phyloP scores from a whole-genome alignment of 129 eudicot genomes.

The Lonicera japonica region DNA sequence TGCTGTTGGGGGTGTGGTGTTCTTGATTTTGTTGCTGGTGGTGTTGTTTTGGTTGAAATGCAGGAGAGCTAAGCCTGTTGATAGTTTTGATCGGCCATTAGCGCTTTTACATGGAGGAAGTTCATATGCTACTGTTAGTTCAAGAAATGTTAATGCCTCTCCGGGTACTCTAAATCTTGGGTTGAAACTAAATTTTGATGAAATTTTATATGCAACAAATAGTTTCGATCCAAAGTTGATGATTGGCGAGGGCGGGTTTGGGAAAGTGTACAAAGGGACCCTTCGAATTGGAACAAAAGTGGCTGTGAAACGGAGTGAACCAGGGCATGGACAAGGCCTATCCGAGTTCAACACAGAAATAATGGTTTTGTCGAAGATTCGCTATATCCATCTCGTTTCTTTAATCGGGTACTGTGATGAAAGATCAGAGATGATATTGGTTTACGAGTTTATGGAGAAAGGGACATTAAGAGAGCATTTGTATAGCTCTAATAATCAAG shows the following conservation, averaged over 20 bases:
- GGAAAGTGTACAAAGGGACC: slow-evolving; percentile 57
- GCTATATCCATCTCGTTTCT: slow-evolving; percentile 57
- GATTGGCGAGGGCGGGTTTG: slow-evolving; percentile 70
- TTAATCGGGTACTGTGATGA: slow-evolving; percentile 71
- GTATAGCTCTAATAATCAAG: slow-evolving; percentile 10
- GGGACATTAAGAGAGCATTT: slow-evolving; percentile 65
- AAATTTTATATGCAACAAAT: slow-evolving; percentile 39
- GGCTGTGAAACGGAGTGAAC: slow-evolving; percentile 55
- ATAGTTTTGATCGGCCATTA: slow-evolving; percentile 12
- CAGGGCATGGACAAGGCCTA: slow-evolving; percentile 50
- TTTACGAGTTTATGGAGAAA: slow-evolving; percentile 64
- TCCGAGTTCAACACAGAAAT: slow-evolving; percentile 62
- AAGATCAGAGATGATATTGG: slow-evolving; percentile 54
- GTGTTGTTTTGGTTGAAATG: slow-evolving; percentile 20
- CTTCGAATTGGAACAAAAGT: slow-evolving; percentile 39
- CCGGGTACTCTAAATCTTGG: slow-evolving; percentile 36
- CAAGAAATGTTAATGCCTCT: slow-evolving; percentile 21
- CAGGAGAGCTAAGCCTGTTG: slow-evolving; percentile 24
- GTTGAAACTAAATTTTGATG: slow-evolving; percentile 34
- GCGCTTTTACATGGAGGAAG: slow-evolving; percentile 22
- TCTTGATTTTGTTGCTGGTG: slow-evolving; percentile 23
- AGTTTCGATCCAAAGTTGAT: slow-evolving; percentile 33
- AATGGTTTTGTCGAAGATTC: slow-evolving; percentile 42
- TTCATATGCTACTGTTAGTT: slow-evolving; percentile 28
- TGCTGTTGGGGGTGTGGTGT: slow-evolving; percentile 29